Percentiles rank a stretch among this genome's conserved stretches.
Conservation (phyloP, 495 filamentous ascomycete genomes). For the Rusavskia elegans region DNA sequence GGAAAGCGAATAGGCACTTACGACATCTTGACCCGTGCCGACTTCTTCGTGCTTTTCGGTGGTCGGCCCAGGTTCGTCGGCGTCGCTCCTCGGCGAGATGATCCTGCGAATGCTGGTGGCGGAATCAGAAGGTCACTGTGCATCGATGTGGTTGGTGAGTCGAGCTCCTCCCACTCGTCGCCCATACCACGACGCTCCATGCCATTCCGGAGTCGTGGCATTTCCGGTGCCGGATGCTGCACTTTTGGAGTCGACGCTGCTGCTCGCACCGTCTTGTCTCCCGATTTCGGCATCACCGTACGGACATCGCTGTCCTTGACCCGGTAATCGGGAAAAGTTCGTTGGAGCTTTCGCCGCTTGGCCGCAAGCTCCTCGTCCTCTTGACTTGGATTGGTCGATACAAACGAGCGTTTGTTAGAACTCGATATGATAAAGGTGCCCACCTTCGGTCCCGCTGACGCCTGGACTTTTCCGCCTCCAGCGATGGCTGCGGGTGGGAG, state of each 20-base stretch:
- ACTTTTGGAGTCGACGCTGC: neutral
- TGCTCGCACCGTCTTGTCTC: neutral
- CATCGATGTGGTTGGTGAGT: conserved; percentile 13
- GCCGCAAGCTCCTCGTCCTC: conserved; percentile 7
- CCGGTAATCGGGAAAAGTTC: conserved; percentile 7
- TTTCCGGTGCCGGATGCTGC: conserved; percentile 5
- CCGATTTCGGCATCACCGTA: neutral
- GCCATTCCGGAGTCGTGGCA: conserved; percentile 10
- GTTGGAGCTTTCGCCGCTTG: conserved; percentile 8
- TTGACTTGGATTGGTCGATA: neutral
- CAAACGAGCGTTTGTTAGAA: conserved; percentile 1
- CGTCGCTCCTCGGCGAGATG: conserved; percentile 39
- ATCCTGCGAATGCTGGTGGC: conserved; percentile 24
- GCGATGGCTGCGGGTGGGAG: conserved; percentile 14
- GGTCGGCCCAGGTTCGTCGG: conserved; percentile 31
- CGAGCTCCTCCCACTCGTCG: conserved; percentile 14
- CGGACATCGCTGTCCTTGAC: conserved; percentile 10
- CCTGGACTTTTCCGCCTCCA: conserved; percentile 6
- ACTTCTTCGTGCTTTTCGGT: conserved; percentile 36
- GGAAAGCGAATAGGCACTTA: conserved; percentile 26
- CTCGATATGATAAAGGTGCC: neutral
- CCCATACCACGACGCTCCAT: conserved; percentile 8
- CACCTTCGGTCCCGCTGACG: neutral
- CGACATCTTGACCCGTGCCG: conserved; percentile 53
- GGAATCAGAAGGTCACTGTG: conserved; percentile 14